A percentile compares a stretch with the other conserved stretches of the same genome.
These are phyloP conservation scores for Cyberlindnera veronae DNA, from an alignment of 805 yeast genomes.

Conservation along the genomic window DNA sequence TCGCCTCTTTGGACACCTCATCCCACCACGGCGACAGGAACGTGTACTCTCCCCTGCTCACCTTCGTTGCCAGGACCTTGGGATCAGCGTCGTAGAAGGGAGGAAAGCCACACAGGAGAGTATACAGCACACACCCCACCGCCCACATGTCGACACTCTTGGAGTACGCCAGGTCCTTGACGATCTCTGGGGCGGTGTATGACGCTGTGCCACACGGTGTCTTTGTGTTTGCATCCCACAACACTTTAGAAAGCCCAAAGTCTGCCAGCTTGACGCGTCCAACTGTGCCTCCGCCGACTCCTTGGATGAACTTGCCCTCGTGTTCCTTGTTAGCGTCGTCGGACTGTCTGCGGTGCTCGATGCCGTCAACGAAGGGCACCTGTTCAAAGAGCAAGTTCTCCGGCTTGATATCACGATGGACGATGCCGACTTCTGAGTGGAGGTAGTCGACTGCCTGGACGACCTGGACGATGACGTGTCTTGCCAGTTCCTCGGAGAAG, in stretches of 20 bases:
- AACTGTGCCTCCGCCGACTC: constrained; percentile 60
- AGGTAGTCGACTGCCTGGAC: constrained; percentile 89
- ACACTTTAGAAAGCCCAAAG: constrained; percentile 63
- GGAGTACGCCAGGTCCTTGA: constrained; percentile 54
- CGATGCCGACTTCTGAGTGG: constrained; percentile 89
- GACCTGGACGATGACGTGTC: constrained; percentile 59
- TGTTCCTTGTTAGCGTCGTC: constrained; percentile 57
- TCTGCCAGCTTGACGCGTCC: constrained; percentile 66
- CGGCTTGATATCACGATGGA: constrained; percentile 94
- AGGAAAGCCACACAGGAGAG: constrained; percentile 75
- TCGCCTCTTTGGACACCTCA: constrained; percentile 82
- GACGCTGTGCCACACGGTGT: constrained; percentile 80
- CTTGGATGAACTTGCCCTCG: constrained; percentile 53
- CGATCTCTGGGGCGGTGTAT: constrained; percentile 72
- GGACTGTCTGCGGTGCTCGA: constrained; percentile 36
- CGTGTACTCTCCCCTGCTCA: constrained; percentile 65
- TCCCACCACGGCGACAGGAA: constrained; percentile 88
- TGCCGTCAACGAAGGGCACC: constrained; percentile 19
- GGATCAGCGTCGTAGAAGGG: constrained; percentile 84
- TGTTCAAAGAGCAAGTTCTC: constrained; percentile 80
- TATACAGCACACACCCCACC: constrained; percentile 65
- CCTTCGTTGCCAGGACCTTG: constrained; percentile 70
- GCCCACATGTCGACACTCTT: constrained; percentile 75
- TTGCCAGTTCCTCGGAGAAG: constrained; percentile 51
- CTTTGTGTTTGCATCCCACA: constrained; percentile 48